These are phyloP conservation scores for Boletus pseudo-olivaceus DNA, from an alignment of 768 basidiomycete genomes.

Conservation along the genomic window DNA sequence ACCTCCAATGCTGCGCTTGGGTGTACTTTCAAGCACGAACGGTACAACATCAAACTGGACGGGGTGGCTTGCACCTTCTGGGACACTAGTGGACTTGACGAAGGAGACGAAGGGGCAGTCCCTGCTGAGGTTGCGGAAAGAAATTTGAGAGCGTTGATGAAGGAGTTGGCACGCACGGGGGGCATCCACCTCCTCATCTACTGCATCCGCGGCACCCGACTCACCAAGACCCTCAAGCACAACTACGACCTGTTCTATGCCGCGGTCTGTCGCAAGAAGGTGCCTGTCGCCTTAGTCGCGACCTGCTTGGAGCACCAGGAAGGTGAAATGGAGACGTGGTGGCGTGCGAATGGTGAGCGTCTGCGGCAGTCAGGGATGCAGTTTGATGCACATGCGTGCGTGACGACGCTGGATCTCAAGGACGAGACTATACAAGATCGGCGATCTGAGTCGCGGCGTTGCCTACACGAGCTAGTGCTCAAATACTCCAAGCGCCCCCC, in stretches of 20 bases:
- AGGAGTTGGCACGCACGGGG: neutral
- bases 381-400: slow-evolving; percentile 22
- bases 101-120: slow-evolving; percentile 5
- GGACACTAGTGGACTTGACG: slow-evolving; percentile 9
- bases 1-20: slow-evolving; percentile 1
- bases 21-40: slow-evolving; percentile 1
- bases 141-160: neutral
- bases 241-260: slow-evolving; percentile 35
- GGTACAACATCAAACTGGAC: neutral
- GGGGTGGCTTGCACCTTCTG: neutral
- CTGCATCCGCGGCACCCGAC: slow-evolving; percentile 1
- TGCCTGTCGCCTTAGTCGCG: slow-evolving; percentile 35
- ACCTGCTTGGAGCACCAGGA: slow-evolving; percentile 33
- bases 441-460: neutral
- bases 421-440: neutral
- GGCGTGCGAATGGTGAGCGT: slow-evolving; percentile 19
- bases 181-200: slow-evolving; percentile 10
- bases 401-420: slow-evolving; percentile 4
- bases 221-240: slow-evolving; percentile 13
- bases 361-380: slow-evolving; percentile 28
- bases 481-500: neutral
- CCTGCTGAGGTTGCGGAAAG: slow-evolving; percentile 2
- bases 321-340: slow-evolving; percentile 25
- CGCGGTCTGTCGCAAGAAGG: slow-evolving; percentile 31
- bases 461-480: neutral